Conservation (phyloP, 192 early-diverging fungal species). For the Coemansia sp. region DNA sequence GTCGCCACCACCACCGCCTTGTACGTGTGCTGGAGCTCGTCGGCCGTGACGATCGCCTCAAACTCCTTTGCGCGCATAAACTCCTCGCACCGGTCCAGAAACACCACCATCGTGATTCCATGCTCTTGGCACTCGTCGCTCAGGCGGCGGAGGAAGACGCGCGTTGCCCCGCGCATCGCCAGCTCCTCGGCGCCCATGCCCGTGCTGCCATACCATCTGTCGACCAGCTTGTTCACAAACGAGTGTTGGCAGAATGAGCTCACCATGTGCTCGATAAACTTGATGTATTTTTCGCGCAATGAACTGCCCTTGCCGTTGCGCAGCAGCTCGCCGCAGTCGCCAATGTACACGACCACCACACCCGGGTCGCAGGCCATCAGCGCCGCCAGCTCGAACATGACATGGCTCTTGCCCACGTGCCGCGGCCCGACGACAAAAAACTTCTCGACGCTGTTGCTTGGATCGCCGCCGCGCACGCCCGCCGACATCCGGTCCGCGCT, state of each 20-base stretch:
- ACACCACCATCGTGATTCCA: slow-evolving; percentile 3
- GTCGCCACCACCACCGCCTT: slow-evolving; percentile 6
- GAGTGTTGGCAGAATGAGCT: slow-evolving; percentile 9
- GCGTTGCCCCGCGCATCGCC: slow-evolving; percentile 6
- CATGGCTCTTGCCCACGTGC: slow-evolving; percentile 31
- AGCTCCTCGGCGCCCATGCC: slow-evolving; percentile 1
- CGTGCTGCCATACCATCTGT: slow-evolving; percentile 17
- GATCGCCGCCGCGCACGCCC: no score
- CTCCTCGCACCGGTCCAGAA: slow-evolving; percentile 23
- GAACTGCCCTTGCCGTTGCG: background rate
- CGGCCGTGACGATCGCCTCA: background rate
- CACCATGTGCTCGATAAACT: slow-evolving; percentile 21
- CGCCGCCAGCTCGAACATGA: slow-evolving; percentile 22
- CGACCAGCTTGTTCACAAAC: background rate
- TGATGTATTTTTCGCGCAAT: slow-evolving; percentile 7
- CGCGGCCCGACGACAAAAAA: slow-evolving; percentile 19
- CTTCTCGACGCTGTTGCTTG: background rate
- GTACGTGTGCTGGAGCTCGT: background rate
- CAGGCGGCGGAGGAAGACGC: slow-evolving; percentile 1
- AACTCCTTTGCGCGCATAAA: background rate
- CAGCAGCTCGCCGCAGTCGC: slow-evolving; percentile 10
- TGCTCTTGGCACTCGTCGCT: slow-evolving; percentile 1
- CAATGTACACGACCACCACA: slow-evolving; percentile 16
- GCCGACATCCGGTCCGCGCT: background rate
- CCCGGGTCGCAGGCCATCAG: slow-evolving; percentile 15